Conservation (phyloP, 345 rosid species). For the Salix suchowensis region DNA sequence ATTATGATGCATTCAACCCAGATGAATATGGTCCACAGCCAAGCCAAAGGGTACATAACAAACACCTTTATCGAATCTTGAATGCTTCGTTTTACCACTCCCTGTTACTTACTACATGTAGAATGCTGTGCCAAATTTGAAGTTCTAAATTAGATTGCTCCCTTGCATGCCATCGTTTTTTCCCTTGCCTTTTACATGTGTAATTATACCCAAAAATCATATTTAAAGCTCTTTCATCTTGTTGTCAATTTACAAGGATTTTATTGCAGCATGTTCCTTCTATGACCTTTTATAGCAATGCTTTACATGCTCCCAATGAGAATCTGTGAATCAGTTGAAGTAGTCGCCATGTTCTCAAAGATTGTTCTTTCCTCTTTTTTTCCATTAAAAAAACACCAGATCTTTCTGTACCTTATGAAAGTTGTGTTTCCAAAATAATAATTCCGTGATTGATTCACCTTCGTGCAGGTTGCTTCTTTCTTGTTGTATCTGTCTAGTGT, state of each 20-base stretch:
- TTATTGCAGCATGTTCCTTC: background rate
- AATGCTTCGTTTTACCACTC: background rate
- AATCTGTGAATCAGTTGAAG: background rate
- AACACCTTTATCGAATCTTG: background rate
- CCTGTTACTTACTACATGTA: background rate
- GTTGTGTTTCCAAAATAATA: background rate
- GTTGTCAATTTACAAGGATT: background rate
- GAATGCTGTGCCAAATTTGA: background rate
- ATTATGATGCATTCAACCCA: conserved; percentile 28
- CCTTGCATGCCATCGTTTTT: background rate
- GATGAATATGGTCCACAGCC: conserved; percentile 47
- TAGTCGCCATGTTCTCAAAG: background rate
- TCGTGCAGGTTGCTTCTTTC: conserved; percentile 57
- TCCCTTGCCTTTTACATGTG: background rate
- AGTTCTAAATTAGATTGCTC: background rate
- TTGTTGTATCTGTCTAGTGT: conserved; percentile 60
- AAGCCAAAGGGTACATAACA: conserved; percentile 63
- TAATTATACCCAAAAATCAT: background rate
- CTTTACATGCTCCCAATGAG: background rate
- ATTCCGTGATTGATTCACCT: conserved; percentile 2
- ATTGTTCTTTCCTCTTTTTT: background rate
- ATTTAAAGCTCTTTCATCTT: background rate
- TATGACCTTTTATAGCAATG: background rate
- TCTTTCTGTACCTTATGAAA: background rate
- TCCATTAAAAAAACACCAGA: too few species aligned